Evolutionary conservation across 2,329 filamentous ascomycete species (phyloP).

Genomic region (Fusarium pseudoanthophilum): DNA sequence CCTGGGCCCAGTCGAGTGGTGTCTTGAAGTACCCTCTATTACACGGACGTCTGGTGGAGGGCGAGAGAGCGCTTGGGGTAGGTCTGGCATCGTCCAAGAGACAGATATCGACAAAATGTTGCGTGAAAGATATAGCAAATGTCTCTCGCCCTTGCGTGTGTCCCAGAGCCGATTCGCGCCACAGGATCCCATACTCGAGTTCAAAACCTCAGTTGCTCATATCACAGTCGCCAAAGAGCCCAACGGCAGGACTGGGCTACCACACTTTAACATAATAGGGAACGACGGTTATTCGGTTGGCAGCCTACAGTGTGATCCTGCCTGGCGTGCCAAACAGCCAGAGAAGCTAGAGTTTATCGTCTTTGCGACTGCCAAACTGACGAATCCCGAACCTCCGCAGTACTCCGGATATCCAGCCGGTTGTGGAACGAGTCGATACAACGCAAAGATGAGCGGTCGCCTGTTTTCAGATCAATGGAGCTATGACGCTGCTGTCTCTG

Average conservation of each 20-base stretch:
- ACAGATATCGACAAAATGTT: not conserved
- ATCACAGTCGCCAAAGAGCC: not conserved
- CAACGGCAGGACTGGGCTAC: not conserved
- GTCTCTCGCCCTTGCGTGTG: not conserved
- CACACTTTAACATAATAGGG: not conserved
- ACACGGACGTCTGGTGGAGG: not conserved
- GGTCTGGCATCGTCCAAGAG: not conserved
- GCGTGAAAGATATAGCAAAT: not conserved
- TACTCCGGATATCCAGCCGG: not conserved
- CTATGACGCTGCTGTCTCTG: not conserved
- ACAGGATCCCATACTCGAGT: not conserved
- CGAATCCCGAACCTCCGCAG: not conserved
- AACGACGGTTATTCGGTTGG: rapidly evolving
- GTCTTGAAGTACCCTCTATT: not conserved
- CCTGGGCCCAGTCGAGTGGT: not conserved
- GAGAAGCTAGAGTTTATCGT: not conserved
- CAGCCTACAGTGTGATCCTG: not conserved
- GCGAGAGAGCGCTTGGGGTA: not conserved
- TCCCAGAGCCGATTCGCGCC: not conserved
- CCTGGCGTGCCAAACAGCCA: not conserved
- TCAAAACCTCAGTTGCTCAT: not conserved
- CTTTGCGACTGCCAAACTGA: not conserved
- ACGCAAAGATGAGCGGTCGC: not conserved
- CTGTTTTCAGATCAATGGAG: not conserved
- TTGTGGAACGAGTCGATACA: not conserved